Percentiles rank a stretch among this genome's conserved stretches.
Conservation (phyloP, 1,139 yeast species). For the Pichia sorboxylosa region DNA sequence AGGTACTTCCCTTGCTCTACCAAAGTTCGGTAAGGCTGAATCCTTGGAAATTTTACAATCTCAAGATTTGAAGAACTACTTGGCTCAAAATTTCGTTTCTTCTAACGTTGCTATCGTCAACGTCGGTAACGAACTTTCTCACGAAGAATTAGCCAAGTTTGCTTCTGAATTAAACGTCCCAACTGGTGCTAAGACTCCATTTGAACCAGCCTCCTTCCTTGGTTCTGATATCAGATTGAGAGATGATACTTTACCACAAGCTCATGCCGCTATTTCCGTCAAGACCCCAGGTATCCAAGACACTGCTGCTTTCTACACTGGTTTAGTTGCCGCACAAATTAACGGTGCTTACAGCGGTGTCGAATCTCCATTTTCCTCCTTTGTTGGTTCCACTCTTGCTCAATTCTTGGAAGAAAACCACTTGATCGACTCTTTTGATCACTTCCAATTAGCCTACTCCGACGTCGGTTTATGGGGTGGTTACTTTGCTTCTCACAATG, state of each 20-base stretch:
- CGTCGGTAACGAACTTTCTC: conserved; percentile 53
- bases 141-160: conserved; percentile 55
- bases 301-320: conserved; percentile 56
- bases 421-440: conserved; percentile 58
- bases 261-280: conserved; percentile 64
- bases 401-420: conserved; percentile 62
- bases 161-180: conserved; percentile 40
- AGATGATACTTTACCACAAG: conserved; percentile 77
- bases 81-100: conserved; percentile 44
- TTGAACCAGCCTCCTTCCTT: conserved; percentile 49
- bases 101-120: conserved; percentile 62
- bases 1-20: conserved; percentile 68
- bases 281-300: conserved; percentile 48
- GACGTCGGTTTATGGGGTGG: conserved; percentile 81
- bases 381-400: conserved; percentile 80
- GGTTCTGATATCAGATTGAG: conserved; percentile 82
- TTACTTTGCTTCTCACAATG: conserved; percentile 51
- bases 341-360: conserved; percentile 48
- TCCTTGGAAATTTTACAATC: conserved; percentile 45
- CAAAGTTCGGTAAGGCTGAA: conserved; percentile 62
- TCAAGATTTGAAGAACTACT: conserved; percentile 47
- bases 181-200: conserved; percentile 45
- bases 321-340: conserved; percentile 63
- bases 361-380: conserved; percentile 40
- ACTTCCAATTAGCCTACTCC: conserved; percentile 60